Evolutionary conservation across 495 filamentous ascomycete genomes (phyloP), one percentile per base, ranked within the genome.

Genomic region (Letharia columbiana): DNA sequence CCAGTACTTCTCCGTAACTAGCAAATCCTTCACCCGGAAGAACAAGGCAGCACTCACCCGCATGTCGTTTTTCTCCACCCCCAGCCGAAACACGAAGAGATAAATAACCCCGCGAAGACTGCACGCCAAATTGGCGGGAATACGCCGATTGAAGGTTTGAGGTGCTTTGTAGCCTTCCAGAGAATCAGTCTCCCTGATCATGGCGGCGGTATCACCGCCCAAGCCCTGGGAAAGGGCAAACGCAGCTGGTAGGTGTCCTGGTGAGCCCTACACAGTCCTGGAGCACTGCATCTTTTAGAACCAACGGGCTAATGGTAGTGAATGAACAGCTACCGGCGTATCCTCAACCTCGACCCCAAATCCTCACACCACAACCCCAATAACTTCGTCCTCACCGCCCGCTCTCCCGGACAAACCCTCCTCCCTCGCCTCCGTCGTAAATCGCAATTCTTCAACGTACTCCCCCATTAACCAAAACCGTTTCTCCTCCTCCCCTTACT

Each of bases 211-310:
- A 69, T 93, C 92, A 77, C 93, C 93, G 71, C 93, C 93, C 45
- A 98, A 98, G 78, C 93, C 93, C 28, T 98, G 93, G 93, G 93
- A 98, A 78, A 85, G 86, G 75, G 83, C 84, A 65, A 88, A 90
- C 75, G 84, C 82, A 66, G 78, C 84, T 70, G 75, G 82, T 79
- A 75, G 75, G 70, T 76, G 80, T 86, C 57, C 45, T 40, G 28
- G 52, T 64, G 35, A 58, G 40, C 11, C 49, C 20, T 45, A 15
- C 10, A 42, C 39, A 64, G n/a, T 20, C 12, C n/a, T 17, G 31
- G 31, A 23, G 9, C 49, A 28, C 23, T 28, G 23, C 1, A 28
- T 1, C 23, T 28, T 28, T 28, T 28, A 28, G 23, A 1, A 28
- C 23, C 23, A 28, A 1, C 23, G 23, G 1, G 23, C 23, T 28